phyloP scores from a whole-genome alignment of 2,329 filamentous ascomycete species.

The Hansfordia pulvinata region DNA sequence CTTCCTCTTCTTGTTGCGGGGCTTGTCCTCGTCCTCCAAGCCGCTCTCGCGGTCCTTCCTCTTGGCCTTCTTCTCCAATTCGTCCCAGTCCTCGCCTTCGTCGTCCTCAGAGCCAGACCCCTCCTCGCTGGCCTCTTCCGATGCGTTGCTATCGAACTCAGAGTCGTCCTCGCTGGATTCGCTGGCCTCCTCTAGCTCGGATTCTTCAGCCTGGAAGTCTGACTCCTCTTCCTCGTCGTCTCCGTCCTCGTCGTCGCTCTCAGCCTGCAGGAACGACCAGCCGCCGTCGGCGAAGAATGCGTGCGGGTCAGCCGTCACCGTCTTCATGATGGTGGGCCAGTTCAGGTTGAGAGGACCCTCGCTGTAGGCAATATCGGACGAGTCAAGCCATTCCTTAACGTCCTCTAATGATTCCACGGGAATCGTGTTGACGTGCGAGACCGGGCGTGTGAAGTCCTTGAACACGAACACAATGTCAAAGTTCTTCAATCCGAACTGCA shows the following conservation, averaged over 20 bases:
- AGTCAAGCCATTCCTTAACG: slow-evolving; percentile 96
- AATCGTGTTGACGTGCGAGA: slow-evolving; percentile 94
- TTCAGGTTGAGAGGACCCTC: slow-evolving; percentile 96
- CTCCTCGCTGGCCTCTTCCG: slow-evolving; percentile 69
- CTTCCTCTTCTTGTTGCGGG: slow-evolving; percentile 56
- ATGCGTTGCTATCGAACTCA: slow-evolving; percentile 85
- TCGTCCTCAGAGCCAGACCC: slow-evolving; percentile 59
- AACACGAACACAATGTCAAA: slow-evolving; percentile 98
- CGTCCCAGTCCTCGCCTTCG: slow-evolving; percentile 85
- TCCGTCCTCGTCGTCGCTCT: slow-evolving; percentile 74
- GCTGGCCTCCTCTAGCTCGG: slow-evolving; percentile 70
- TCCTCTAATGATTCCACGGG: slow-evolving; percentile 88
- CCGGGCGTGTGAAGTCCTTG: slow-evolving; percentile 87
- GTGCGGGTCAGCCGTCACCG: slow-evolving; percentile 84
- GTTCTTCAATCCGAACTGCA: slow-evolving; percentile 94
- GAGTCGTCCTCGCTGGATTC: slow-evolving; percentile 71
- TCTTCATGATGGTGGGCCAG: slow-evolving; percentile 99
- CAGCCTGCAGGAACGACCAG: slow-evolving; percentile 82
- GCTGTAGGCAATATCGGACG: slow-evolving; percentile 83
- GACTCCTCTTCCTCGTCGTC: slow-evolving; percentile 81
- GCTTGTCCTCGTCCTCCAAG: slow-evolving; percentile 65
- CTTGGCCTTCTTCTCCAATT: slow-evolving; percentile 80
- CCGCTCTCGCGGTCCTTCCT: slow-evolving; percentile 60
- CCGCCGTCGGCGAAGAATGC: slow-evolving; percentile 91
- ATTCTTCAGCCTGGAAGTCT: slow-evolving; percentile 82